phyloP scores from a whole-genome alignment of 495 filamentous ascomycete species.

The Astrothelium macrocarpum region DNA sequence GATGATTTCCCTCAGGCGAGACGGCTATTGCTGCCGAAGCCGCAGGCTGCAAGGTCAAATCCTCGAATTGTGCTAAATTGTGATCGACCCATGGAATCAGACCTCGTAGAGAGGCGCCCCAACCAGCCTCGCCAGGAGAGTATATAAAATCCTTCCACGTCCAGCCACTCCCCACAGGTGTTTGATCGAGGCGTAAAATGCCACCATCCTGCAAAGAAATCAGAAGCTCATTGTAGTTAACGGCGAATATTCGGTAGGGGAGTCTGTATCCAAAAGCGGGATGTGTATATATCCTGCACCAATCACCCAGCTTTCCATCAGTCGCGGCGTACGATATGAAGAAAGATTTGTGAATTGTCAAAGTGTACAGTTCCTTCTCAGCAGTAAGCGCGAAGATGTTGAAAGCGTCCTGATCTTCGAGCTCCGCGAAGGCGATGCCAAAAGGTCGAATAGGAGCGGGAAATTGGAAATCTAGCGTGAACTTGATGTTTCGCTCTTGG shows the following conservation, averaged over 20 bases:
- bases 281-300: constrained; percentile 64
- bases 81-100: constrained; percentile 60
- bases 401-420: constrained; percentile 65
- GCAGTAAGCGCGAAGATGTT: constrained; percentile 73
- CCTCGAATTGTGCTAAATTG: constrained; percentile 54
- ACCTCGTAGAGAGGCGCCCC: constrained; percentile 62
- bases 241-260: constrained; percentile 71
- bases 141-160: constrained; percentile 69
- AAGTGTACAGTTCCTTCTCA: constrained; percentile 65
- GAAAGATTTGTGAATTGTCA: constrained; percentile 65
- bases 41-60: constrained; percentile 55
- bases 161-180: constrained; percentile 58
- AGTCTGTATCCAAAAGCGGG: constrained; percentile 65
- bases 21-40: constrained; percentile 53
- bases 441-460: constrained; percentile 56
- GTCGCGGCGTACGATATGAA: constrained; percentile 58
- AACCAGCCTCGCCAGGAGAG: constrained; percentile 54
- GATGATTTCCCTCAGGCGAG: constrained; percentile 55
- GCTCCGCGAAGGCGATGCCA: constrained; percentile 73
- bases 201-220: constrained; percentile 76
- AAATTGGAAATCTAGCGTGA: constrained; percentile 66
- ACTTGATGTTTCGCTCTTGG: constrained; percentile 36
- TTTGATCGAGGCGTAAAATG: constrained; percentile 61
- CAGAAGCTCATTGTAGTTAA: constrained; percentile 61
- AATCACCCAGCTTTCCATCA: constrained; percentile 61